phyloP scores from a whole-genome alignment of 1,284 basidiomycete species.

The Microbotryomycetes sp. region DNA sequence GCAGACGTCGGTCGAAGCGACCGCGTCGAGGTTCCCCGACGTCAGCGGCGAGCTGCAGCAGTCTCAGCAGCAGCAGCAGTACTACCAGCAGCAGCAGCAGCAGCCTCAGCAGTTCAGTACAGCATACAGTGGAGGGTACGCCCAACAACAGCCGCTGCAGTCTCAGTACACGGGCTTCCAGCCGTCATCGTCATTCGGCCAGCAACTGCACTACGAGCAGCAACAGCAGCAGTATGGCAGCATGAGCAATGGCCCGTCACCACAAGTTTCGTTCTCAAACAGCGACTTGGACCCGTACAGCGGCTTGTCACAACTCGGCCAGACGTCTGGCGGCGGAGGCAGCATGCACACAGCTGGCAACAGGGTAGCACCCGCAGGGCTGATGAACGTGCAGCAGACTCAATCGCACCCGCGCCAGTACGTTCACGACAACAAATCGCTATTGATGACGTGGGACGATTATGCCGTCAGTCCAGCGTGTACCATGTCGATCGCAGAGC shows the following conservation, averaged over 20 bases:
- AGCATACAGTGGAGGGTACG: constrained; percentile 2
- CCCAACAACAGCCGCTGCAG: background rate
- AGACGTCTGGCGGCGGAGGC: background rate
- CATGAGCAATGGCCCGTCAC: background rate
- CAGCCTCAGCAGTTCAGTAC: constrained; percentile 5
- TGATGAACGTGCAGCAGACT: constrained; percentile 10
- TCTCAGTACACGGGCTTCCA: background rate
- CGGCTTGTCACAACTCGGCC: constrained; percentile 4
- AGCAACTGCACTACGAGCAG: background rate
- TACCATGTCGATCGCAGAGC: background rate
- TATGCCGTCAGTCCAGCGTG: background rate
- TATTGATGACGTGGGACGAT: constrained; percentile 24
- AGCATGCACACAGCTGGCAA: background rate
- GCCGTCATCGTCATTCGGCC: background rate
- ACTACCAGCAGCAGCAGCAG: background rate
- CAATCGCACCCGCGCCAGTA: constrained; percentile 22
- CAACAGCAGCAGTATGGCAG: constrained; percentile 4
- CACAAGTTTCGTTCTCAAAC: background rate
- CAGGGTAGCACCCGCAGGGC: background rate
- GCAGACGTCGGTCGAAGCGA: background rate
- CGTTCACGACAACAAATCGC: constrained; percentile 13
- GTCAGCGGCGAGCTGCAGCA: constrained; percentile 7
- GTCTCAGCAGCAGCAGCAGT: background rate
- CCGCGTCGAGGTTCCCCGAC: constrained; percentile 19
- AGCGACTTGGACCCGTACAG: constrained; percentile 27